phyloP scores from a whole-genome alignment of 495 filamentous ascomycete species.

The Aspergillus nanangensis region DNA sequence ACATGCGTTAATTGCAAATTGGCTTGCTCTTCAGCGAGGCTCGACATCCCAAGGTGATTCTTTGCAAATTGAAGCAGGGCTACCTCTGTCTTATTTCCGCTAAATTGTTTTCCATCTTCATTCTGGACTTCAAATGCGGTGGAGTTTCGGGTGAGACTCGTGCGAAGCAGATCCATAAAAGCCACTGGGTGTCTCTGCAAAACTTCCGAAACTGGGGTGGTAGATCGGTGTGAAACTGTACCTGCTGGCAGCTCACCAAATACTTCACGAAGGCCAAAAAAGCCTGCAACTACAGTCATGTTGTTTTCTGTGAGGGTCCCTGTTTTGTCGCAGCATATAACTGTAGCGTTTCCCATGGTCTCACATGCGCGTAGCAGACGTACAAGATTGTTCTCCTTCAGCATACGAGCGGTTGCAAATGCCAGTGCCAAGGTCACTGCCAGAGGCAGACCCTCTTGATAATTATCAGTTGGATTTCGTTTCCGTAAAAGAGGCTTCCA shows the following conservation, averaged over 20 bases:
- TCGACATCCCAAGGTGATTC: slow-evolving; percentile 55
- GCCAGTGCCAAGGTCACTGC: slow-evolving; percentile 66
- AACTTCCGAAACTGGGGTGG: slow-evolving; percentile 6
- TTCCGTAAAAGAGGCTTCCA: background rate
- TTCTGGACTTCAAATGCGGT: slow-evolving; percentile 61
- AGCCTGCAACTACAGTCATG: slow-evolving; percentile 65
- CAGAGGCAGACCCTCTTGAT: slow-evolving; percentile 58
- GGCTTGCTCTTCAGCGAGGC: slow-evolving; percentile 51
- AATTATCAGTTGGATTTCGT: slow-evolving; percentile 9
- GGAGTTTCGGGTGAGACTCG: slow-evolving; percentile 61
- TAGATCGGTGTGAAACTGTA: slow-evolving; percentile 5
- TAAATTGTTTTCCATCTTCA: slow-evolving; percentile 50
- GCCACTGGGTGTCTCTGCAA: slow-evolving; percentile 16
- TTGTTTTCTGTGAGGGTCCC: slow-evolving; percentile 66
- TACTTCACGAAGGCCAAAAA: slow-evolving; percentile 41
- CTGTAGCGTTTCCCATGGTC: slow-evolving; percentile 69
- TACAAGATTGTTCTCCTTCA: slow-evolving; percentile 66
- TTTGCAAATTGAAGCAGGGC: slow-evolving; percentile 58
- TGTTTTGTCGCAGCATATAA: slow-evolving; percentile 66
- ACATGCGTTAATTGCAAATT: slow-evolving; percentile 57
- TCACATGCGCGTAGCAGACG: slow-evolving; percentile 62
- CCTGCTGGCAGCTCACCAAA: background rate
- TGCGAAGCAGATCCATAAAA: slow-evolving; percentile 43
- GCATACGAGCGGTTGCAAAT: slow-evolving; percentile 66
- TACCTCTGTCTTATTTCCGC: slow-evolving; percentile 70